Base-by-base conservation (phyloP, 768 basidiomycete species). In the Leucosporidium scottii region DNA sequence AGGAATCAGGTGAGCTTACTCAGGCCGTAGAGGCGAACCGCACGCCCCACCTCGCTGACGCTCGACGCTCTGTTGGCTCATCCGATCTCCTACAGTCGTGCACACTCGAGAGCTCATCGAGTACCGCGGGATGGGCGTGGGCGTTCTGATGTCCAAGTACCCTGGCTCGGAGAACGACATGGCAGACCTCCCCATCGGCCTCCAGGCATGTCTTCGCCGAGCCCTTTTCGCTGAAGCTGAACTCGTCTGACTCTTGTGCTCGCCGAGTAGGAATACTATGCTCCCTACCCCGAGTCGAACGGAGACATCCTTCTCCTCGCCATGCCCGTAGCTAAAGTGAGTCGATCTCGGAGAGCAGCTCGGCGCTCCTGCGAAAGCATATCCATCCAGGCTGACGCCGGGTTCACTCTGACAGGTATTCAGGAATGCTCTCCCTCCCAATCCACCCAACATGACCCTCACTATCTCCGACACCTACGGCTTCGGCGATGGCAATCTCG, bases 181-280 rank as follows among this genome's bases (percentile, higher is more conserved):
- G 17, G 65, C 68, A 0, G 68, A 62, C 5, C 54, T 73, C 9
- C 68, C 71, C 5, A 69, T 73, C 17, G 68, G 68, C 4, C 65
- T 73, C 25, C 59, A 60, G 34, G 34, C 10, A 5, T 10, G 34
- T 34, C 10, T 10, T 34, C 34, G 10, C 34, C 34, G 34, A 34
- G 34, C 5, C 34, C 34, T 34, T 34, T 34, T 10, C 34, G 34
- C 34, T n/a, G n/a, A n/a, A n/a, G n/a, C n/a, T n/a, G n/a, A n/a
- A n/a, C n/a, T n/a, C n/a, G n/a, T n/a, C n/a, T n/a, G n/a, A n/a
- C n/a, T n/a, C n/a, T n/a, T n/a, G n/a, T n/a, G n/a, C n/a, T n/a
- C n/a, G n/a, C n/a, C n/a, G n/a, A n/a, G 34, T 34, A 34, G 55
- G 71, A 73, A 63, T 73, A 69, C 68, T 73, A 73, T 44, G 71